phyloP scores from a whole-genome alignment of 169 alveolate species.

The Miamiensis avidus region DNA sequence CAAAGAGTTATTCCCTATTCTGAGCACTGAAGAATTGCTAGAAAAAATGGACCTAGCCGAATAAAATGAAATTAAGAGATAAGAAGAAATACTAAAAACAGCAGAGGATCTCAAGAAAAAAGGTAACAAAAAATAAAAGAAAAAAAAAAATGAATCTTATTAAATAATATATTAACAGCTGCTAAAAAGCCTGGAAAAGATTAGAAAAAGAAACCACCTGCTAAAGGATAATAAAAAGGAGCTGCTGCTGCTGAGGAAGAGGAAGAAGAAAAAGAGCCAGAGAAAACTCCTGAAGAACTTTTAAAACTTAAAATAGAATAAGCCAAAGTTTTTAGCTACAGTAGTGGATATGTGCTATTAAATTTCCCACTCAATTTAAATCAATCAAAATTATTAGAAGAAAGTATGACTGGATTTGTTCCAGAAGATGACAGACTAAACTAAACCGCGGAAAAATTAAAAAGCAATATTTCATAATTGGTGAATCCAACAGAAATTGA shows the following conservation, averaged over 20 bases:
- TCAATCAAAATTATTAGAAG: slow-evolving; percentile 13
- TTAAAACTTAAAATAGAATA: background rate
- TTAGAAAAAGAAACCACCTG: too few relatives aligned
- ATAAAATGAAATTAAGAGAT: background rate
- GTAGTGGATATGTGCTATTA: slow-evolving; percentile 7
- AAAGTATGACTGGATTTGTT: slow-evolving; percentile 7
- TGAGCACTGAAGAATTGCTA: background rate
- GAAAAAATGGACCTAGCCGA: background rate
- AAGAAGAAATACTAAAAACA: slow-evolving; percentile 12
- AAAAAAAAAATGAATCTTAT: too few relatives aligned
- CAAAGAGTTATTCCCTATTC: slow-evolving; percentile 1
- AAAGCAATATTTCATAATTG: slow-evolving; percentile 1
- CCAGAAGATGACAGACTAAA: slow-evolving; percentile 20
- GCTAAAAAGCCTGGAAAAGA: background rate
- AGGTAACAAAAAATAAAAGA: background rate
- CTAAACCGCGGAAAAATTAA: background rate
- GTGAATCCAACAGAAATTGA: background rate
- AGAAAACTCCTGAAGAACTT: background rate
- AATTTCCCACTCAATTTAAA: slow-evolving; percentile 27
- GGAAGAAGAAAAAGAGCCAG: background rate
- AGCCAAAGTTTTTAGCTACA: background rate
- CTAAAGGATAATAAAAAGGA: background rate
- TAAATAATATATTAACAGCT: background rate
- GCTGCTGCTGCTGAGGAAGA: background rate
- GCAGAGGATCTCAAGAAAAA: slow-evolving; percentile 6